Base-by-base conservation (phyloP, 495 filamentous ascomycete genomes). In the Lasiosphaeria ovina region DNA sequence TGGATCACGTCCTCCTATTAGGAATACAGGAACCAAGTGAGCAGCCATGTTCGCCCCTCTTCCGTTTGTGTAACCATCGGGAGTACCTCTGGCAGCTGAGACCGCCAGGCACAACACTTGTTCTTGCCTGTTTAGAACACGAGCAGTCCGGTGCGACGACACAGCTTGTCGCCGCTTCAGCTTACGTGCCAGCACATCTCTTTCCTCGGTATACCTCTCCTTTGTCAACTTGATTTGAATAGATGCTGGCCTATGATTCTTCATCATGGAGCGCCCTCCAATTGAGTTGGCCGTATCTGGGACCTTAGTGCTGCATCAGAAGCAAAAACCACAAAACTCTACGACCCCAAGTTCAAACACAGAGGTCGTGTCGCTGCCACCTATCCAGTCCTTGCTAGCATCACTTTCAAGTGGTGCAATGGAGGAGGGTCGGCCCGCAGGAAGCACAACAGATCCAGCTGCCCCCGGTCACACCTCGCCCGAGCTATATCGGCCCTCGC, bases 191-290 rank as follows among this genome's bases (percentile, higher is more conserved):
- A 24, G 24, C 24, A 24, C 24, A 24, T 24, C 24, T 24, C 24
- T 24, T 24, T 24, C 24, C 24, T 24, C 24, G 24, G 24, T 24
- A 24, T 24, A 24, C 24, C 24, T 24, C 24, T 24, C 24, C 24
- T 24, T 24, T 24, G 24, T 24, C 24, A 24, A 24, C 24, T 24
- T 24, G 24, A 24, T 24, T 24, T 24, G 24, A 24, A 24, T 24
- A 24, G 24, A 24, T 24, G 24, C 24, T 24, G 24, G 24, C 24
- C 24, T 24, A 24, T 34, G 17, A 44, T 12, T 31, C 11, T 12
- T 24, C 56, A 60, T 35, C 32, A 67, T 67, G 64, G 64, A 64
- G 35, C 55, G 11, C 35, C 5, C 34, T 31, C 54, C 51, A 54
- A 47, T 24, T 40, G 58, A 49, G 32, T 55, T 61, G 45, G 38